Base-by-base conservation (phyloP, 768 basidiomycete genomes). In the Kwoniella dejecticola region DNA sequence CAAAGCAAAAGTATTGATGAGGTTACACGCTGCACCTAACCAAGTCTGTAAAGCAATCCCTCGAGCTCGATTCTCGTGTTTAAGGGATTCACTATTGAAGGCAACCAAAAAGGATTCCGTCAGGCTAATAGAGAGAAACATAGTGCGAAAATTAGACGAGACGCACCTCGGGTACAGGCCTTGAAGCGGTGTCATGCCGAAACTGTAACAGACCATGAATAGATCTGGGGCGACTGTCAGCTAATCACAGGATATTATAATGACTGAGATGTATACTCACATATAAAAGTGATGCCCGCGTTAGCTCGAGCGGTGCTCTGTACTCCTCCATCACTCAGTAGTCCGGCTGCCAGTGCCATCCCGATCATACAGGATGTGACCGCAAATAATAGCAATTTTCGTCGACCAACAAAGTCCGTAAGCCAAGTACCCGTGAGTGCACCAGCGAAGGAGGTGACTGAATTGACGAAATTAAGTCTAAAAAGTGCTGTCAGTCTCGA, bases 151-250 rank as follows among this genome's bases (percentile, higher is more conserved):
- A n/a, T n/a, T n/a, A n/a, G n/a, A n/a, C n/a, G n/a, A n/a, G n/a
- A n/a, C n/a, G n/a, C n/a, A n/a, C n/a, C n/a, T n/a, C n/a, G n/a
- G n/a, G n/a, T n/a, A n/a, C n/a, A 85, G 74, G 1, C 82, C 83
- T 80, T 85, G 84, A 78, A 85, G 83, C 0, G 84, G 82, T 1
- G 85, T 85, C 82, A 82, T 84, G 46, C 84, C 84, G 65, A 84
- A 83, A 4, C 83, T 84, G 70, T 82, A 85, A 31, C 83, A 79
- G 8, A 74, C 64, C 63, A 56, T 64, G 68, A 64, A 62, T 7
- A 68, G 55, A 52, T 59, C 45, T 47, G 24, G 45, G 23, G 21
- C 11, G 21, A 44, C 8, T 57, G 55, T 46, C 26, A 1, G 24
- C 41, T 60, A 45, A 65, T 56, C 31, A 4, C 6, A 10, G 19